Conservation (phyloP, 2,329 filamentous ascomycete species). For the Colletotrichum zoysiae region DNA sequence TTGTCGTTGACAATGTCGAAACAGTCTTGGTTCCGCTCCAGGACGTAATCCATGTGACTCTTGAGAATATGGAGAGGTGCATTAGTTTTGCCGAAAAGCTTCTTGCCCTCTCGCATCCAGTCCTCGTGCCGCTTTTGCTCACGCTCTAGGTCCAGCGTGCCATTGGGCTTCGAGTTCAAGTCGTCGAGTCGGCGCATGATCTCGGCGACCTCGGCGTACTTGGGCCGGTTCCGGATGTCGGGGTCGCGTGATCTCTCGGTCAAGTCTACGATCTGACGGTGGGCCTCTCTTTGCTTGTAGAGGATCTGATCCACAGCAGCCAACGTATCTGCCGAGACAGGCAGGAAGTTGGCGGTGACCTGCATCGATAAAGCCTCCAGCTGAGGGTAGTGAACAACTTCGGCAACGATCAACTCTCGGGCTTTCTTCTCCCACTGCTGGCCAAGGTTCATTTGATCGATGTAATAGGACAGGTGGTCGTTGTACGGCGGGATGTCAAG, state of each 20-base stretch:
- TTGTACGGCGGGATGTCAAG: conserved; percentile 85
- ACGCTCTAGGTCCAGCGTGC: conserved; percentile 92
- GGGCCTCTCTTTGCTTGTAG: conserved; percentile 94
- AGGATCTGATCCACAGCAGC: conserved; percentile 89
- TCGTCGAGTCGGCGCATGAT: conserved; percentile 89
- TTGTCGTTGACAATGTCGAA: conserved; percentile 90
- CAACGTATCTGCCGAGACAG: conserved; percentile 85
- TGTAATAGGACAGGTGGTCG: conserved; percentile 81
- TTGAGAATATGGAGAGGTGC: conserved; percentile 96
- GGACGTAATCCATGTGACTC: conserved; percentile 92
- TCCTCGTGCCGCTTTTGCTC: conserved; percentile 96
- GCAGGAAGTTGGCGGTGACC: conserved; percentile 76
- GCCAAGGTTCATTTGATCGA: conserved; percentile 81
- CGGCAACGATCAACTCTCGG: conserved; percentile 90
- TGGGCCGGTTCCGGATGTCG: conserved; percentile 83
- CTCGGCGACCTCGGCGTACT: conserved; percentile 90
- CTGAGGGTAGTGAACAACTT: conserved; percentile 93
- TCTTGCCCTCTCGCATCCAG: conserved; percentile 99
- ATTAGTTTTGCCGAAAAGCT: conserved; percentile 97
- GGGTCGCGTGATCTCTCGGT: conserved; percentile 81
- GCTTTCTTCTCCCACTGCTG: conserved; percentile 94
- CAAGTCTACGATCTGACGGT: conserved; percentile 86
- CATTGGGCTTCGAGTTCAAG: conserved; percentile 90
- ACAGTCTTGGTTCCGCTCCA: conserved; percentile 89
- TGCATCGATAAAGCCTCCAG: conserved; percentile 91